Base-by-base conservation (phyloP, 2,329 filamentous ascomycete species). In the Arthrobotrys sinensis region DNA sequence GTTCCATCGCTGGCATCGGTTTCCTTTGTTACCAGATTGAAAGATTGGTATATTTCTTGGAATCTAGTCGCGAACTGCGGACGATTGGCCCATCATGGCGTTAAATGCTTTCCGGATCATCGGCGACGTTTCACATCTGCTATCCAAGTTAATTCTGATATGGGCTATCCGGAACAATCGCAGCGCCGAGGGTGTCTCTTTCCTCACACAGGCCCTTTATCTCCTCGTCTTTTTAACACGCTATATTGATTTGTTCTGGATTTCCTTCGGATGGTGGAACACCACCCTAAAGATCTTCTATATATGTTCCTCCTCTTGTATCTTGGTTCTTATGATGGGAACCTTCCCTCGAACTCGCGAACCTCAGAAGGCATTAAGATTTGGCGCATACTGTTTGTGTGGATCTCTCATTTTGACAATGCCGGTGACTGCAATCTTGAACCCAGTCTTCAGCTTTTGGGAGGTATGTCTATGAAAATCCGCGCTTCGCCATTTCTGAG, bases 121-220 rank as follows among this genome's bases (percentile, higher is more conserved):
- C 82, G 95, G 90, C 83, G 95, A 98, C 84, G 85, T 95, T 82
- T 93, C 92, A 82, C 95, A 98, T 84, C 89, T 93, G 53, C 87
- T 90, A 60, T 96, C 94, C 72, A 97, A 97, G 88, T 90, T 91
- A 84, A 96, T 97, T 83, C 88, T 97, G 82, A 93, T 97, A 85
- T 92, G 91, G 86, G 91, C 94, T 69, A 97, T 97, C 82, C 93
- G 97, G 85, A 89, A 89, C 81, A 97, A 97, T 83, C 89, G 89
- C 83, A 96, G 92, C 84, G 92, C 94, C 57, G 94, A 97, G 87
- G 93, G 91, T 90, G 85, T 97, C 79, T 97, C 94, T 24, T 90
- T 97, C 83, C 93, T 98, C 82, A 97, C 92, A 0, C 95, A 98
- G 85, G 88, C 91, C 70, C 90, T 97, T 80, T 98, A 98, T 85